These are phyloP conservation scores for Pestalotiopsis sp. DNA, from an alignment of 2,329 filamentous ascomycete genomes.

Conservation along the genomic window DNA sequence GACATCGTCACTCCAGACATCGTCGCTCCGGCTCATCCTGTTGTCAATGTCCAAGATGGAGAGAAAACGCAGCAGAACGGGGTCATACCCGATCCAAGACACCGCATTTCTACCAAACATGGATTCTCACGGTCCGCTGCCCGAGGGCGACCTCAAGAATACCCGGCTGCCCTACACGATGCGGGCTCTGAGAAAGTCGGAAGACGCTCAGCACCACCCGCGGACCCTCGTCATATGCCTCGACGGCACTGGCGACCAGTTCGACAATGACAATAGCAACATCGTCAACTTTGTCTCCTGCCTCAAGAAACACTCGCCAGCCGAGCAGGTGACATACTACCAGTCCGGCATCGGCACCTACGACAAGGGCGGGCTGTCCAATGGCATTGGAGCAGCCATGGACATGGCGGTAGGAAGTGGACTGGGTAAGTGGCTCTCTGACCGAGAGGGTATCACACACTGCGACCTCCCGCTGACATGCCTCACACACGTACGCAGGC, in stretches of 20 bases:
- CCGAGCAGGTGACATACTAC: conserved; percentile 42
- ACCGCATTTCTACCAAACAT: neutral
- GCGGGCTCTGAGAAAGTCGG: conserved; percentile 10
- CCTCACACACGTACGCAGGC: conserved; percentile 24
- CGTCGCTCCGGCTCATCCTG: neutral
- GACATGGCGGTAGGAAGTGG: conserved; percentile 47
- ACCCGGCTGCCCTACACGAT: conserved; percentile 2
- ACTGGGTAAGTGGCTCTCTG: conserved; percentile 22
- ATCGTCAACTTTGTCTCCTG: conserved; percentile 45
- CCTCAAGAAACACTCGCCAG: conserved; percentile 42
- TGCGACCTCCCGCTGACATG: neutral
- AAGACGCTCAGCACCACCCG: neutral
- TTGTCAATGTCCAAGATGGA: neutral
- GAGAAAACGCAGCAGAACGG: neutral
- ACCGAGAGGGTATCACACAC: neutral
- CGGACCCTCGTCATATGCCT: conserved; percentile 40
- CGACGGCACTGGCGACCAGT: conserved; percentile 47
- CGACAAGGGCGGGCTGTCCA: conserved; percentile 38
- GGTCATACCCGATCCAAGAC: conserved; percentile 10
- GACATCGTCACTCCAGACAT: neutral
- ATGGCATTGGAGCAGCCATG: conserved; percentile 39
- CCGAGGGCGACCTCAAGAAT: neutral
- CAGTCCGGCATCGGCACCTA: conserved; percentile 50
- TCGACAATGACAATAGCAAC: conserved; percentile 46
- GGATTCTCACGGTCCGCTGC: neutral